Percentiles rank a stretch among this genome's conserved stretches.
Evolutionary conservation across 2,329 filamentous ascomycete species (phyloP).

Genomic region (Trichoderma atroviride): DNA sequence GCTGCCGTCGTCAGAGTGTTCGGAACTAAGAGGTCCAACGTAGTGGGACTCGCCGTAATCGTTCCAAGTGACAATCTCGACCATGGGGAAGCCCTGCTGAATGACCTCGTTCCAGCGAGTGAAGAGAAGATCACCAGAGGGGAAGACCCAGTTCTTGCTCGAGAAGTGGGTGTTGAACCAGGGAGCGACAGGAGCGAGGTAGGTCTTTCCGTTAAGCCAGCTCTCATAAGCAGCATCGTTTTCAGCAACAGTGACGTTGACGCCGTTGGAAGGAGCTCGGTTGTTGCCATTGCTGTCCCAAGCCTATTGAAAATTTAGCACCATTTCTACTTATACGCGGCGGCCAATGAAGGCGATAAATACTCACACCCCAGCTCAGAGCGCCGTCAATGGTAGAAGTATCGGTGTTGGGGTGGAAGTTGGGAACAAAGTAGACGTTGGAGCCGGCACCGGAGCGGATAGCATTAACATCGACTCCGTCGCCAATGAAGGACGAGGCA

Average conservation of each 20-base stretch:
- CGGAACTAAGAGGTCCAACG: conserved; percentile 51
- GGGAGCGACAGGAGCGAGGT: conserved; percentile 49
- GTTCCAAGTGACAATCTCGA: conserved; percentile 37
- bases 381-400: conserved; percentile 47
- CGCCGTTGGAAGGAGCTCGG: conserved; percentile 49
- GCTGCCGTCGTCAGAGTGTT: conserved; percentile 44
- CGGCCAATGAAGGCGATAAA: neutral
- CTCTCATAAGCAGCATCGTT: conserved; percentile 41
- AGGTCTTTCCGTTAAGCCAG: conserved; percentile 47
- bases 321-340: neutral
- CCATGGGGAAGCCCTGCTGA: conserved; percentile 48
- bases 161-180: conserved; percentile 54
- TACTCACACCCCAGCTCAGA: conserved; percentile 45
- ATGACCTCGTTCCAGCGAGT: conserved; percentile 57
- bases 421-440: conserved; percentile 53
- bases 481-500: conserved; percentile 56
- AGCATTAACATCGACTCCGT: conserved; percentile 48
- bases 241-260: conserved; percentile 44
- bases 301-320: conserved; percentile 28
- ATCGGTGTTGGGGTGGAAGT: conserved; percentile 48
- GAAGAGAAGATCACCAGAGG: conserved; percentile 60
- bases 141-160: conserved; percentile 59
- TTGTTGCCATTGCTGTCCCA: conserved; percentile 52
- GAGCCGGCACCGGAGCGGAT: conserved; percentile 47
- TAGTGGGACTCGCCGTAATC: conserved; percentile 61